Evolutionary conservation across 768 basidiomycete genomes (phyloP), one percentile per base, ranked within the genome.

Genomic region (Cantharellus anzutake): DNA sequence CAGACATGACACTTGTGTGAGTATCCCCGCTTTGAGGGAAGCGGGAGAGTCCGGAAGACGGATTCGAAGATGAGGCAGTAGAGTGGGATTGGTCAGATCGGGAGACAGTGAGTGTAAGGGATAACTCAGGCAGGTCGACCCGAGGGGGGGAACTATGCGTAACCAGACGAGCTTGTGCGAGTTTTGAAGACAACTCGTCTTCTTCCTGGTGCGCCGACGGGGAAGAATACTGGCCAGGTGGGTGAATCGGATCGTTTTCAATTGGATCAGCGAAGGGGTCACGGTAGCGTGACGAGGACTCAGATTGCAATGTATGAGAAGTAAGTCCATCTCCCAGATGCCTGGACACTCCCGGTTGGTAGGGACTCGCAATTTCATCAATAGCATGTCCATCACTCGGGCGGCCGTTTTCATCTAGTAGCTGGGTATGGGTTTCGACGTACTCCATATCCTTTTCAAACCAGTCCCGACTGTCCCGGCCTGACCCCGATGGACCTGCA

Each of bases 401-500:
- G 5, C 7, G 7, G 7, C 7, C 52, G 7, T 7, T 37, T 7
- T 11, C 35, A 5, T 7, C 52, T 7, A 55, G 52, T 7, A 55
- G 35, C 7, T 37, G 7, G 7, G 52, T 37, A 7, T 55, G 11
- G 38, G 7, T 37, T 5, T 55, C 52, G 35, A 55, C 14, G 52
- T 14, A 55, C 35, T 55, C 11, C 14, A 37, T 7, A 37, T 71
- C 68, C 67, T 78, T 77, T 65, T 79, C 76, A 60, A 68, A 67
- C 70, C 72, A 72, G 5, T 71, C 70, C 16, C 69, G 50, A 39
- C 40, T 61, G 14, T 59, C 35, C 37, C 39, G 20, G n/a, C 41
- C 51, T 37, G 14, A 16, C 14, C n/a, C 37, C 2, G 59, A 42
- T 42, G 59, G 34, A 38, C 37, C 44, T 48, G 44, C 7, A 29